phyloP scores from a whole-genome alignment of 1,284 basidiomycete genomes.

The Chalciporus sp. region DNA sequence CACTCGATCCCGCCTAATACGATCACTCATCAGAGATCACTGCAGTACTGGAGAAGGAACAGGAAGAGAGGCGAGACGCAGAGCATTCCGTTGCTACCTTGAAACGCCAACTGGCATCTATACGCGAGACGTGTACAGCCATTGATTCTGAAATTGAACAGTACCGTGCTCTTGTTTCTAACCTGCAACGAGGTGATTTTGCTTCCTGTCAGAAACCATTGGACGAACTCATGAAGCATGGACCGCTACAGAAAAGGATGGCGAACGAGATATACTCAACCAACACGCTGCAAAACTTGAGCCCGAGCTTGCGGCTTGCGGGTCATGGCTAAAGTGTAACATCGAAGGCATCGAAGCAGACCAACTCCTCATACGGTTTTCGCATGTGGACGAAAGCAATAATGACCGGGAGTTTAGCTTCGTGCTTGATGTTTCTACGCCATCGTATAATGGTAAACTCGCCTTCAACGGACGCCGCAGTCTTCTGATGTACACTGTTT shows the following conservation, averaged over 20 bases:
- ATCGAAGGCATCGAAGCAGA: constrained; percentile 78
- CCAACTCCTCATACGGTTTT: constrained; percentile 74
- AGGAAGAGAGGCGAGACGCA: constrained; percentile 68
- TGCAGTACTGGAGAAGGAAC: constrained; percentile 66
- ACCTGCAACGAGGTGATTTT: constrained; percentile 59
- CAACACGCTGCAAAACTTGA: constrained; percentile 55
- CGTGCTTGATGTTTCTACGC: constrained; percentile 70
- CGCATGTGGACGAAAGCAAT: constrained; percentile 61
- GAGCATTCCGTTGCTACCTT: constrained; percentile 63
- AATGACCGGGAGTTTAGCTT: constrained; percentile 70
- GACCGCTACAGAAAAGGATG: constrained; percentile 58
- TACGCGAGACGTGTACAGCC: constrained; percentile 58
- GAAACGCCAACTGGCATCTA: constrained; percentile 60
- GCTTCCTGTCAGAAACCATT: background rate
- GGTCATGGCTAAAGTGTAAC: constrained; percentile 61
- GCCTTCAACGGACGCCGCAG: background rate
- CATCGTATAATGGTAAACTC: constrained; percentile 66
- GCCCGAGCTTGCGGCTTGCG: constrained; percentile 60
- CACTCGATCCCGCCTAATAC: background rate
- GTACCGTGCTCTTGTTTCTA: constrained; percentile 56
- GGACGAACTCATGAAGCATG: background rate
- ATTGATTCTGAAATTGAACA: constrained; percentile 73
- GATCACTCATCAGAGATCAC: background rate
- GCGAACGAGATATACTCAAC: constrained; percentile 65
- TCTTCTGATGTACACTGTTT: constrained; percentile 1